Evolutionary conservation across 371 early-diverging fungal species (phyloP).

Genomic region (Mucor velutinosus): DNA sequence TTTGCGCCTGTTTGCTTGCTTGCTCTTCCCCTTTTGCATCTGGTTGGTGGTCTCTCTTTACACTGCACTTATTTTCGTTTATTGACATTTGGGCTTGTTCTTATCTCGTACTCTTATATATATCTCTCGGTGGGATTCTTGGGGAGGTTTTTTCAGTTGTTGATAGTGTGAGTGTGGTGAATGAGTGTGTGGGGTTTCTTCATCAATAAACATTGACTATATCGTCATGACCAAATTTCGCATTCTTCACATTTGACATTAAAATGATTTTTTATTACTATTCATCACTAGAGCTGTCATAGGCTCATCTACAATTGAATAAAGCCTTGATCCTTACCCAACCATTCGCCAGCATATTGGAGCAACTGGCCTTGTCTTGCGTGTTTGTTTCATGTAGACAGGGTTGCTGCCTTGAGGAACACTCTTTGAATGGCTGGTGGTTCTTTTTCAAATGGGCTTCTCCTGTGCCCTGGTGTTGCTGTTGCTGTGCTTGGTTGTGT

Average conservation of each 20-base stretch:
- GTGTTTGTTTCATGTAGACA: background rate
- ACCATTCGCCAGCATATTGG: background rate
- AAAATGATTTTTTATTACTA: too few relatives aligned
- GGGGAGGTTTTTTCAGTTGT: background rate
- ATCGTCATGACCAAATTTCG: too few relatives aligned
- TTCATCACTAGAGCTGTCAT: too few relatives aligned
- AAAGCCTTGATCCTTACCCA: background rate
- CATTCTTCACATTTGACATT: too few relatives aligned
- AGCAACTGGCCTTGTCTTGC: background rate
- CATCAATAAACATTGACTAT: too few relatives aligned
- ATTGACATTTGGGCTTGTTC: conserved; percentile 19
- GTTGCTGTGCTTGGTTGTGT: background rate
- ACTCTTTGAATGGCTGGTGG: conserved; percentile 2
- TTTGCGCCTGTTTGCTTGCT: background rate
- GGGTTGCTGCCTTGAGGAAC: background rate
- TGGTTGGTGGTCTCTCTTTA: conserved; percentile 11
- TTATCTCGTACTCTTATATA: background rate
- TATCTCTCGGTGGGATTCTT: conserved; percentile 18
- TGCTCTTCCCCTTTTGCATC: background rate
- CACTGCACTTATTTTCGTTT: conserved; percentile 2
- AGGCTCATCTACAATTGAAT: background rate
- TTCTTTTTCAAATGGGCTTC: background rate
- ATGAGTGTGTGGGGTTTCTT: background rate
- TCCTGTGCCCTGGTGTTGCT: background rate
- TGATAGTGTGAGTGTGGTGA: background rate